Evolutionary conservation across 23 red algal species (phyloP).

Genomic region (Gracilaria gracilis): DNA sequence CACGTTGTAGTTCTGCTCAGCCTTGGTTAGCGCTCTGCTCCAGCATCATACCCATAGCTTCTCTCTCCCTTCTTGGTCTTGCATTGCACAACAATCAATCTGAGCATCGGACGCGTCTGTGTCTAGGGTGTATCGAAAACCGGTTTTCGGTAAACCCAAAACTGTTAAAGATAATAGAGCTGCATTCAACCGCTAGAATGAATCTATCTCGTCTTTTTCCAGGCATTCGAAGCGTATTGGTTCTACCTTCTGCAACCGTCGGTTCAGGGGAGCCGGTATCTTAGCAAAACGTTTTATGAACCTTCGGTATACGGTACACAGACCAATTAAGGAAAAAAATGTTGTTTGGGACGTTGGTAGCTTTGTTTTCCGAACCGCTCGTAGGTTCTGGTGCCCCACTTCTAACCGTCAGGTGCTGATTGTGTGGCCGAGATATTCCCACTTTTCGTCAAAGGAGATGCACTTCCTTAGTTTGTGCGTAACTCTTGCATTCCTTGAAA

Average conservation of each 20-base stretch:
- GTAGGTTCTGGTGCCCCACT: neutral
- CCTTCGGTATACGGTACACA: constrained; percentile 45
- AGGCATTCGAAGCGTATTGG: neutral
- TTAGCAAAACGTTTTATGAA: constrained; percentile 27
- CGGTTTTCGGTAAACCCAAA: neutral
- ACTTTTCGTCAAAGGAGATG: neutral
- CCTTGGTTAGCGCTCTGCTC: neutral
- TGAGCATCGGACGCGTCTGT: constrained; percentile 22
- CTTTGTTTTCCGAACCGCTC: neutral
- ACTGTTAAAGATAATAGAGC: neutral
- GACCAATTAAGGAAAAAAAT: constrained; percentile 16
- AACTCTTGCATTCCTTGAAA: neutral
- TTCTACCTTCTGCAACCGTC: neutral
- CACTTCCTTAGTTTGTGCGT: constrained; percentile 44
- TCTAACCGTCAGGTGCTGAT: constrained; percentile 5
- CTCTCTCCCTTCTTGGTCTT: neutral
- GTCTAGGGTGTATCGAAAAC: neutral
- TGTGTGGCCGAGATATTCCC: constrained; percentile 22
- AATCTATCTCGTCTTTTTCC: constrained; percentile 2
- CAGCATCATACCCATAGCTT: constrained; percentile 27
- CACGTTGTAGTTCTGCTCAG: neutral
- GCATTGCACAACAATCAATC: constrained; percentile 18
- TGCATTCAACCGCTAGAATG: constrained; percentile 23
- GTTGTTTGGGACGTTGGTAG: neutral
- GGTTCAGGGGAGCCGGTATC: constrained; percentile 30